These are phyloP conservation scores for Clavulina sp. DNA, from an alignment of 768 basidiomycete species.

Conservation along the genomic window DNA sequence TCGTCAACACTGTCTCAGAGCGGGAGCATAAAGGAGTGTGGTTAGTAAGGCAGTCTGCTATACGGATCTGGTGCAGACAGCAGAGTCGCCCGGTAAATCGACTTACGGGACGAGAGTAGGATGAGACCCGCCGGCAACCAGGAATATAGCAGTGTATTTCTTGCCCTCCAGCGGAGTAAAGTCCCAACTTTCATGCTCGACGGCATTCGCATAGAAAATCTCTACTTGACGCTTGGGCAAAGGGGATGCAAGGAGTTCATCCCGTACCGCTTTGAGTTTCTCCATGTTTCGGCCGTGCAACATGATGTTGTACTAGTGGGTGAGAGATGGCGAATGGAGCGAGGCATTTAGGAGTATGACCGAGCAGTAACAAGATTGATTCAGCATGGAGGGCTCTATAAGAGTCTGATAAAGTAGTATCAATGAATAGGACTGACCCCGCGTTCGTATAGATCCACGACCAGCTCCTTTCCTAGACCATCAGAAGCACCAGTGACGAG, in stretches of 20 bases:
- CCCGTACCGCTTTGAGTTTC: conserved; percentile 3
- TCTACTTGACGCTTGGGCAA: background rate
- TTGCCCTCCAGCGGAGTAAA: background rate
- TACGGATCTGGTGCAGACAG: background rate
- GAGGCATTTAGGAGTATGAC: no score
- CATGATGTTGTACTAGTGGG: conserved; percentile 5
- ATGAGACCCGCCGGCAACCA: background rate
- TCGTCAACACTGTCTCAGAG: background rate
- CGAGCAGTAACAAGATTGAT: no score
- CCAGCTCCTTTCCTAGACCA: conserved; percentile 6
- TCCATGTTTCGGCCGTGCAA: conserved; percentile 3
- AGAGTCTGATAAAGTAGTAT: background rate
- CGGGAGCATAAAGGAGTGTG: no score
- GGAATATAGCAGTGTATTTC: background rate
- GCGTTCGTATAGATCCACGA: background rate
- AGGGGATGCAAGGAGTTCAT: background rate
- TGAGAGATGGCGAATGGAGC: no score
- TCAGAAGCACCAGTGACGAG: conserved; percentile 6
- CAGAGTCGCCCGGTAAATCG: background rate
- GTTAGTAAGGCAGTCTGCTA: background rate
- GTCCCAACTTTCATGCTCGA: background rate
- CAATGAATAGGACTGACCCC: background rate
- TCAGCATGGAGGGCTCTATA: background rate
- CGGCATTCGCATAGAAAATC: background rate
- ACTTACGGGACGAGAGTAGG: background rate